A percentile compares a stretch with the other conserved stretches of the same genome.
These are phyloP conservation scores for Colletotrichum magnum DNA, from an alignment of 2,329 filamentous ascomycete species.

Conservation along the genomic window DNA sequence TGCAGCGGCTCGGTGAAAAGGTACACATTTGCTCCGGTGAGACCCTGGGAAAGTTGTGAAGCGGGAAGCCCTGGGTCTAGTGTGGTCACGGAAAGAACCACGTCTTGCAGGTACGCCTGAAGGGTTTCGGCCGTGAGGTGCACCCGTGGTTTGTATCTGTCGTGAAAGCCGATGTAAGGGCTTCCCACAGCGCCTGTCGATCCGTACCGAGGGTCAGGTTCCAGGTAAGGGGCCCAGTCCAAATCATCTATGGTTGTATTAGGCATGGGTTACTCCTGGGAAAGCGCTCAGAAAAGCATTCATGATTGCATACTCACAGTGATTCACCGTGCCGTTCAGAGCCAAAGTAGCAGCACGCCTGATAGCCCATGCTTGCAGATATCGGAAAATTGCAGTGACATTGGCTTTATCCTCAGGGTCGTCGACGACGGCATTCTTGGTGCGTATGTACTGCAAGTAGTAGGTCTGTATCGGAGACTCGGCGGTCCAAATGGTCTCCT, in stretches of 20 bases:
- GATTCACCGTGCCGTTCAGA: background rate
- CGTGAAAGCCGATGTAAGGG: constrained; percentile 11
- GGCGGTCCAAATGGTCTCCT: background rate
- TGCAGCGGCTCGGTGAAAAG: background rate
- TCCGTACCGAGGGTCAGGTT: background rate
- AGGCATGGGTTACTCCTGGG: background rate
- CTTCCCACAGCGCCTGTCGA: background rate
- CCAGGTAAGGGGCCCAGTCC: background rate
- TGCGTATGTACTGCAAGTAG: background rate
- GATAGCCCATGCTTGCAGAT: background rate
- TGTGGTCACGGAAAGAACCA: background rate
- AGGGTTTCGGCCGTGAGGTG: background rate
- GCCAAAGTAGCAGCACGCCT: background rate
- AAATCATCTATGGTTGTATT: background rate
- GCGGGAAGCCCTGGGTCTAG: background rate
- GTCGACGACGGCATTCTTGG: background rate
- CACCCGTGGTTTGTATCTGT: background rate
- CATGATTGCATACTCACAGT: background rate
- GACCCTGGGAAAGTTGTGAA: background rate
- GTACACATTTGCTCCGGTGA: background rate
- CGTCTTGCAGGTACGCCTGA: background rate
- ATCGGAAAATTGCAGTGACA: background rate
- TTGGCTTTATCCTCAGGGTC: background rate
- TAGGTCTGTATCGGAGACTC: background rate
- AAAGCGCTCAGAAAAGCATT: background rate